Conservation (phyloP, 179 eudicot species). For the Camellia oleifera region DNA sequence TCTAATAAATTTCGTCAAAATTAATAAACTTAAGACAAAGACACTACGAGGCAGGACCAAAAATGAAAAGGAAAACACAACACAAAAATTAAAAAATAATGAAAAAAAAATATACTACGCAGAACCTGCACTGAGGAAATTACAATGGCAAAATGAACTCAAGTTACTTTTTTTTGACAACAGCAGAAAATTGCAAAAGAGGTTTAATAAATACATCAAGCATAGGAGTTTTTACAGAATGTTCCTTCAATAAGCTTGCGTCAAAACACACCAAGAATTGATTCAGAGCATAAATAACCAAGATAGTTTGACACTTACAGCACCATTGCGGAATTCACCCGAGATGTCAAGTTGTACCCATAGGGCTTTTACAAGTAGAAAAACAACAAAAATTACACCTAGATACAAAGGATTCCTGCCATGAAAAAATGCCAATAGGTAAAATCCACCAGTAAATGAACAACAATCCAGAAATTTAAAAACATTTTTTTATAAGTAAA, state of each 20-base stretch:
- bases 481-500: neutral
- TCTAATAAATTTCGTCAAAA: no score
- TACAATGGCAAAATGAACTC: neutral
- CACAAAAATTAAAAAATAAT: neutral
- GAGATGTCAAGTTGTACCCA: constrained; percentile 95
- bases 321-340: constrained; percentile 72
- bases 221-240: neutral
- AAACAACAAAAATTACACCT: constrained; percentile 62
- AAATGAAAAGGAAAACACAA: no score
- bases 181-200: neutral
- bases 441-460: neutral
- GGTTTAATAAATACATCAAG: neutral
- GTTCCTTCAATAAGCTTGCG: neutral
- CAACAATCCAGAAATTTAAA: neutral
- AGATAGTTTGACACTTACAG: constrained; percentile 49
- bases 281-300: neutral
- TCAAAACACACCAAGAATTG: neutral
- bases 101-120: neutral
- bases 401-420: constrained; percentile 91
- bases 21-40: no score
- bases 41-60: no score
- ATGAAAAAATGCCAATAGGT: constrained; percentile 17
- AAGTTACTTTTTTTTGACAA: neutral
- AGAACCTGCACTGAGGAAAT: neutral
- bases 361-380: constrained; percentile 73